A percentile compares a stretch with the other conserved stretches of the same genome.
These are phyloP conservation scores for Aristolochia californica DNA, from an alignment of 164 flowering plant genomes.

Conservation along the genomic window DNA sequence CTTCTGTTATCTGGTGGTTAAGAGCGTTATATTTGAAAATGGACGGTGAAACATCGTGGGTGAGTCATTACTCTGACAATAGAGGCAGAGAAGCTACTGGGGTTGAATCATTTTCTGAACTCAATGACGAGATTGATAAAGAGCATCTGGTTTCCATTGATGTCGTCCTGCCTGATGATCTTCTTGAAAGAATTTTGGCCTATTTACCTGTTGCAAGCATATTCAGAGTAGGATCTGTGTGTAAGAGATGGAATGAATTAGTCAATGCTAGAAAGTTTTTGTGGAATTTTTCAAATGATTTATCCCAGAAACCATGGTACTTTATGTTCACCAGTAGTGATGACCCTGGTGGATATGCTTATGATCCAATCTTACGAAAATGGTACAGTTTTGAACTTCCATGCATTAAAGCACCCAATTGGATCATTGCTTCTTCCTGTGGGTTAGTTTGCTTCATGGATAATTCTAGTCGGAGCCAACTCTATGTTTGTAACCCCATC, in stretches of 20 bases:
- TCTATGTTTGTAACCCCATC: constrained; percentile 77
- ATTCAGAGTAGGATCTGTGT: constrained; percentile 73
- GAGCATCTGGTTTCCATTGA: constrained; percentile 42
- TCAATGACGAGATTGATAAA: constrained; percentile 32
- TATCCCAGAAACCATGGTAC: constrained; percentile 82
- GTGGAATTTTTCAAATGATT: constrained; percentile 40
- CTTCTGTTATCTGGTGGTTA: background rate
- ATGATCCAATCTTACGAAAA: constrained; percentile 66
- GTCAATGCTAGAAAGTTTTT: constrained; percentile 59
- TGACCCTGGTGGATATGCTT: constrained; percentile 73
- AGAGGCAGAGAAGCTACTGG: constrained; percentile 18
- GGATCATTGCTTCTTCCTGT: constrained; percentile 64
- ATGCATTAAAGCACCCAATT: constrained; percentile 44
- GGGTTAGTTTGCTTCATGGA: constrained; percentile 91
- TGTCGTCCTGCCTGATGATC: constrained; percentile 62
- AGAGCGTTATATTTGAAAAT: constrained; percentile 6
- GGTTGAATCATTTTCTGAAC: constrained; percentile 33
- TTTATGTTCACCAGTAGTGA: constrained; percentile 84
- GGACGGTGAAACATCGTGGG: constrained; percentile 26
- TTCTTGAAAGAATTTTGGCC: constrained; percentile 68
- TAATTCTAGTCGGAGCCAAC: constrained; percentile 42
- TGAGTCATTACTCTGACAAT: constrained; percentile 4
- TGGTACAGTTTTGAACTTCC: constrained; percentile 87
- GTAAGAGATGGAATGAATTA: constrained; percentile 79
- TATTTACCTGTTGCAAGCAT: constrained; percentile 75